Conservation (phyloP, 208 protist genomes). For the Leishmania tropica region DNA sequence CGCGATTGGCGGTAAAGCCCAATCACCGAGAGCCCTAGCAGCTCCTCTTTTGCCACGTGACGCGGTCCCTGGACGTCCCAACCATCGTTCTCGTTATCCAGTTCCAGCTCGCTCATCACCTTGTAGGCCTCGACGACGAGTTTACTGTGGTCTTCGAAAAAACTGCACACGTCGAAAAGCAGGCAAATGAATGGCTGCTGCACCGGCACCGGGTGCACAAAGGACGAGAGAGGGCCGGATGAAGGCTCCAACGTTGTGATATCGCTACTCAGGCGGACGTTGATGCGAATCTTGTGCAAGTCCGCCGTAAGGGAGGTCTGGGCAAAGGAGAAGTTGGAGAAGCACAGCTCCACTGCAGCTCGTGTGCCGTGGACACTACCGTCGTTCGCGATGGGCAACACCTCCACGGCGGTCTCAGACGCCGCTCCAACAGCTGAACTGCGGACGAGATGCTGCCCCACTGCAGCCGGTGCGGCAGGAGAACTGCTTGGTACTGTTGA, state of each 20-base stretch:
- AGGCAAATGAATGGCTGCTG: constrained; percentile 66
- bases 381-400: background rate
- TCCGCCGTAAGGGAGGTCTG: constrained; percentile 52
- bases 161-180: constrained; percentile 66
- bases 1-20: constrained; percentile 74
- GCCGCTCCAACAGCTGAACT: background rate
- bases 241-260: constrained; percentile 73
- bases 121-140: constrained; percentile 84
- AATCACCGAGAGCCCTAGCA: constrained; percentile 78
- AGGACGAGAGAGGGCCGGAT: constrained; percentile 78
- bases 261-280: constrained; percentile 74
- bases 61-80: constrained; percentile 32
- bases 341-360: constrained; percentile 60
- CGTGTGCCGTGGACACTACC: background rate
- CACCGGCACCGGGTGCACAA: constrained; percentile 81
- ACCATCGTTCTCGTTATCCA: constrained; percentile 18
- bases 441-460: background rate
- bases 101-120: constrained; percentile 39
- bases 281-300: constrained; percentile 75
- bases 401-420: background rate
- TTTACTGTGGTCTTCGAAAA: constrained; percentile 62
- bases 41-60: constrained; percentile 67
- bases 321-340: constrained; percentile 73
- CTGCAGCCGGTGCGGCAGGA: constrained; percentile 2
- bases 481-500: constrained; percentile 2